Base-by-base conservation (phyloP, 2,329 filamentous ascomycete genomes). In the Venturia effusa region DNA sequence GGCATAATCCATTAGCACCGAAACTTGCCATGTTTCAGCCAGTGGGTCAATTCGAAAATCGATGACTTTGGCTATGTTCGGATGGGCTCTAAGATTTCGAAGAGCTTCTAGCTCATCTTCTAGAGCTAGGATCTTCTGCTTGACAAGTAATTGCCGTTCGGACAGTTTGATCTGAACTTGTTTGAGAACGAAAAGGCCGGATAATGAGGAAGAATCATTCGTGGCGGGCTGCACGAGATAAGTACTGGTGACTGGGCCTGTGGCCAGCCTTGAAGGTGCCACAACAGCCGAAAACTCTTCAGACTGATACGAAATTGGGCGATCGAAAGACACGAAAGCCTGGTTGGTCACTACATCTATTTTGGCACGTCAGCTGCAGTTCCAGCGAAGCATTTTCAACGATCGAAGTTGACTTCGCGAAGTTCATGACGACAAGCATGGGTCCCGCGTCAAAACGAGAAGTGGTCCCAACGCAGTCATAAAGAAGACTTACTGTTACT, bases 81-180 rank as follows among this genome's bases (percentile, higher is more conserved):
- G 24, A 30, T 84, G 82, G 72, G 97, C 91, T 4, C 84, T 83
- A 45, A 94, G 78, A 68, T 83, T 84, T 73, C 90, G 94, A 61
- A 95, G 78, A 11, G 84, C 80, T 67, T 93, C 89, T 41, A 99
- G 80, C 65, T 88, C 84, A 48, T 83, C 83, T 73, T 97, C 92
- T 30, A 96, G 82, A 8, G 82, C 81, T 70, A 91, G 87, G 61
- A 97, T 80, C 67, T 89, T 84, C 72, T 88, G 88, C 70, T 92
- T 92, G 71, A 91, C 85, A 22, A 85, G 81, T 32, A 83, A 81
- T 78, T 65, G 93, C 79, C 19, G 84, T 82, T 74, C 88, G 19
- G 57, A 27, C 10, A 30, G 34, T 8, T 19, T 34, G 19, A 62
- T 39, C n/a, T 27, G 22, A 13, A 64, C 27, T 37, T 64, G 40